A percentile compares a stretch with the other conserved stretches of the same genome.
These are phyloP conservation scores for Dendrothele bispora DNA, from an alignment of 768 basidiomycete genomes.

Conservation along the genomic window DNA sequence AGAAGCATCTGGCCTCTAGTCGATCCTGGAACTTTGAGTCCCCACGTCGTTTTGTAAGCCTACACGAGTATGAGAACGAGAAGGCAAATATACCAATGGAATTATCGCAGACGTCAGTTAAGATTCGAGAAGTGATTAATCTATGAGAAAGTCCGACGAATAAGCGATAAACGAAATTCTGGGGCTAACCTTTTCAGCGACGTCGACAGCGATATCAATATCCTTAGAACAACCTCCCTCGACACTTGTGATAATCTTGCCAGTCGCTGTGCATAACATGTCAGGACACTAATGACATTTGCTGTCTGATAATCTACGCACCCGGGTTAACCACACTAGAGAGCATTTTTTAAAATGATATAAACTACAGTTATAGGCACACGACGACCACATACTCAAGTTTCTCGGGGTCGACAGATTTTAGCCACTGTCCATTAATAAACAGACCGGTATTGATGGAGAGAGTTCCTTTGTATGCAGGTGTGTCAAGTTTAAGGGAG, in stretches of 20 bases:
- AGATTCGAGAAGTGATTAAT: background rate
- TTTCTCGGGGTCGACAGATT: slow-evolving; percentile 49
- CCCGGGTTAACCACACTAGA: slow-evolving; percentile 57
- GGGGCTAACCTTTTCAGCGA: slow-evolving; percentile 45
- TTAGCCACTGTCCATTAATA: slow-evolving; percentile 69
- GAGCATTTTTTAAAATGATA: slow-evolving; percentile 1
- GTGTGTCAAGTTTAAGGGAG: slow-evolving; percentile 52
- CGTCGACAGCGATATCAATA: slow-evolving; percentile 62
- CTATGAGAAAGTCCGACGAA: too few relatives aligned
- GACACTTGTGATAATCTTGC: slow-evolving; percentile 45
- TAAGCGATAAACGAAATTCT: background rate
- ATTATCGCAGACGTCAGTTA: background rate
- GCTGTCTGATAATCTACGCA: slow-evolving; percentile 13
- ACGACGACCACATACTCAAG: slow-evolving; percentile 54
- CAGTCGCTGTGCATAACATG: slow-evolving; percentile 19
- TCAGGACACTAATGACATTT: slow-evolving; percentile 7
- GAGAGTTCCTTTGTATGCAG: slow-evolving; percentile 56
- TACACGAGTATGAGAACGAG: background rate
- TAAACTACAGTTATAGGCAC: slow-evolving; percentile 35
- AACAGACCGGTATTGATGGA: slow-evolving; percentile 68
- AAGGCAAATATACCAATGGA: background rate
- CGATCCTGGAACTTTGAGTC: slow-evolving; percentile 42
- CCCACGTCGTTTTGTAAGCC: slow-evolving; percentile 39
- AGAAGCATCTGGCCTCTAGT: slow-evolving; percentile 40
- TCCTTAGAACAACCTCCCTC: slow-evolving; percentile 55